Percentiles rank a stretch among this genome's conserved stretches.
phyloP scores from a whole-genome alignment of 129 eudicot genomes.

The carrot (Daucus carota) region DNA sequence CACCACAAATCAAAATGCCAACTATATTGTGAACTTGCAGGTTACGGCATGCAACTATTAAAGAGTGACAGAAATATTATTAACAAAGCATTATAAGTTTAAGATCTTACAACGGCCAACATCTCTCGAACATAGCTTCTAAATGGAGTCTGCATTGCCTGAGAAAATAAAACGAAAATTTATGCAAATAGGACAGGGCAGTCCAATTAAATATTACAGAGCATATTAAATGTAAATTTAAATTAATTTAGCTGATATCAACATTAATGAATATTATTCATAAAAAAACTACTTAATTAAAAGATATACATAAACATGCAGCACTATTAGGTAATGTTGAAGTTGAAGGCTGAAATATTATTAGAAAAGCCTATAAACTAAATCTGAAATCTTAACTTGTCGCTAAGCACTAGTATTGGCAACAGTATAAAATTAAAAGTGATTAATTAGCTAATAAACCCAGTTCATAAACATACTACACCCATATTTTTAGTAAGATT shows the following conservation, averaged over 20 bases:
- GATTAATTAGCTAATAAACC: background rate
- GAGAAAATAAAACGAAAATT: conserved; percentile 7
- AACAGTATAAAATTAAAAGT: background rate
- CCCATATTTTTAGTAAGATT: too few species aligned
- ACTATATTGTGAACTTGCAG: background rate
- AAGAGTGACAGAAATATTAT: background rate
- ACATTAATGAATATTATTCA: background rate
- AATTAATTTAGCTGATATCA: background rate
- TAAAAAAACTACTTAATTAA: background rate
- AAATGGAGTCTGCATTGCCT: conserved; percentile 94
- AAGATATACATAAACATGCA: background rate
- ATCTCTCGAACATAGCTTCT: conserved; percentile 70
- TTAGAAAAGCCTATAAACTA: background rate
- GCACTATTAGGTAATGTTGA: background rate
- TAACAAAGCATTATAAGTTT: background rate
- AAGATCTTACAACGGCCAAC: conserved; percentile 65
- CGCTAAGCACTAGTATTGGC: background rate
- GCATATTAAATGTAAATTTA: background rate
- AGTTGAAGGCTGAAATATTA: background rate
- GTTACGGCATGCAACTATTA: background rate
- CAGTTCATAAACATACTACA: background rate
- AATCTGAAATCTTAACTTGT: background rate
- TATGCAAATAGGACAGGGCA: background rate
- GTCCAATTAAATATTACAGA: background rate
- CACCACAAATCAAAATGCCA: background rate